phyloP scores from a whole-genome alignment of 129 eudicot genomes.

The Centaurea solstitialis region DNA sequence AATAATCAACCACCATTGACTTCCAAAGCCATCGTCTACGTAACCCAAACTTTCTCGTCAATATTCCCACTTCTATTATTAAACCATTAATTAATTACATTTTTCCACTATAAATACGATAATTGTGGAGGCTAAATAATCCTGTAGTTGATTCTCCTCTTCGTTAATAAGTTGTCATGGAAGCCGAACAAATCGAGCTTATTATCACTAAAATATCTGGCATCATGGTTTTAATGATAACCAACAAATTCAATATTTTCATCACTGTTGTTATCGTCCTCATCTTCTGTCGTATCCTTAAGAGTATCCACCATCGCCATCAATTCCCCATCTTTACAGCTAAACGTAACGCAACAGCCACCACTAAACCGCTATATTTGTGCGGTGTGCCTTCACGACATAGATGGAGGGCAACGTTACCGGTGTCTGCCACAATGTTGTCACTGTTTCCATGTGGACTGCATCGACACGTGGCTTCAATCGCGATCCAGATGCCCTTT shows the following conservation, averaged over 20 bases:
- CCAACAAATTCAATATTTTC: conserved; percentile 20
- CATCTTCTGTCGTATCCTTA: conserved; percentile 28
- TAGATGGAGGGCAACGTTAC: conserved; percentile 36
- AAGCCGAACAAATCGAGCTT: conserved; percentile 11
- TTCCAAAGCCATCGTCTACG: conserved; percentile 6
- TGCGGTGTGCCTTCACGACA: conserved; percentile 45
- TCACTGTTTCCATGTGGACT: conserved; percentile 48
- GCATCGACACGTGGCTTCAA: conserved; percentile 50
- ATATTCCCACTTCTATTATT: not conserved
- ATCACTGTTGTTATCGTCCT: conserved; percentile 10
- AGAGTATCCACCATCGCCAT: conserved; percentile 23
- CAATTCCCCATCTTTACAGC: conserved; percentile 31
- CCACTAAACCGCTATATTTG: conserved; percentile 4
- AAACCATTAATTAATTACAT: not conserved
- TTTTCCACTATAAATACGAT: not conserved
- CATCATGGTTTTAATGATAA: not conserved
- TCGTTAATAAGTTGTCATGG: conserved; percentile 12
- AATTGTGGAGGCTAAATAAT: not conserved
- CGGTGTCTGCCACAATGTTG: conserved; percentile 43
- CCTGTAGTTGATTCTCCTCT: not conserved
- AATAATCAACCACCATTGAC: conserved; percentile 4
- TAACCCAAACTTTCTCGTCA: not conserved
- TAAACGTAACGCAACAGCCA: not conserved
- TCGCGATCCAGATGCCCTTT: conserved; percentile 46
- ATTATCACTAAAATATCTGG: conserved; percentile 18